phyloP scores from a whole-genome alignment of 2,329 filamentous ascomycete species.

The Emergomyces pasteurianus region DNA sequence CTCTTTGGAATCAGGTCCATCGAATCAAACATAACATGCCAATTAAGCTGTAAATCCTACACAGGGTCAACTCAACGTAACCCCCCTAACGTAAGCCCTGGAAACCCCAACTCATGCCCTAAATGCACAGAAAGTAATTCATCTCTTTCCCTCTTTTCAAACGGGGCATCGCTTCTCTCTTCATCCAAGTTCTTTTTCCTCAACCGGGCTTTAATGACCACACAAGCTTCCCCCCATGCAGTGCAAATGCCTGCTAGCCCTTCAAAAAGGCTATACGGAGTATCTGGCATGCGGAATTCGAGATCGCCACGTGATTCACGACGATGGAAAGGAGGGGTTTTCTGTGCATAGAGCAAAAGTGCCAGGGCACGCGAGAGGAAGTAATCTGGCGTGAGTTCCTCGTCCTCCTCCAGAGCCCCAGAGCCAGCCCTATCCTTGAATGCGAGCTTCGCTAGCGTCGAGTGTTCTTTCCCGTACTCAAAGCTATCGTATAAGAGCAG shows the following conservation, averaged over 20 bases:
- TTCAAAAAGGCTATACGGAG: conserved; percentile 29
- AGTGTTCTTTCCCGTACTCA: conserved; percentile 19
- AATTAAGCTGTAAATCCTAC: background rate
- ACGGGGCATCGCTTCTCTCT: background rate
- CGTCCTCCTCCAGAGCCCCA: conserved; percentile 6
- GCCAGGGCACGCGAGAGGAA: conserved; percentile 28
- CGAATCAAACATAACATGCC: background rate
- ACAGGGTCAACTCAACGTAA: background rate
- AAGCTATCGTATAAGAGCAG: conserved; percentile 26
- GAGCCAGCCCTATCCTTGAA: conserved; percentile 12
- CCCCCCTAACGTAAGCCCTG: background rate
- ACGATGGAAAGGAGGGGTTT: conserved; percentile 27
- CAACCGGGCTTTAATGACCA: conserved; percentile 22
- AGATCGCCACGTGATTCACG: conserved; percentile 7
- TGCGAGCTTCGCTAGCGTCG: conserved; percentile 14
- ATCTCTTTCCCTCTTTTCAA: conserved; percentile 1
- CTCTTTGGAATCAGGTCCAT: background rate
- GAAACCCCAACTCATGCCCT: background rate
- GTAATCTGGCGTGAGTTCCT: conserved; percentile 20
- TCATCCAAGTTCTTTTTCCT: conserved; percentile 19
- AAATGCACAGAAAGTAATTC: background rate
- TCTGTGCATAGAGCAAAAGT: conserved; percentile 26
- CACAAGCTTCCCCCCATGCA: conserved; percentile 31
- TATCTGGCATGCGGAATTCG: conserved; percentile 30
- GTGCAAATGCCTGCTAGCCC: conserved; percentile 29